Conservation (phyloP, 176 grass and related monocot genomes). For the Ensete ventricosum region DNA sequence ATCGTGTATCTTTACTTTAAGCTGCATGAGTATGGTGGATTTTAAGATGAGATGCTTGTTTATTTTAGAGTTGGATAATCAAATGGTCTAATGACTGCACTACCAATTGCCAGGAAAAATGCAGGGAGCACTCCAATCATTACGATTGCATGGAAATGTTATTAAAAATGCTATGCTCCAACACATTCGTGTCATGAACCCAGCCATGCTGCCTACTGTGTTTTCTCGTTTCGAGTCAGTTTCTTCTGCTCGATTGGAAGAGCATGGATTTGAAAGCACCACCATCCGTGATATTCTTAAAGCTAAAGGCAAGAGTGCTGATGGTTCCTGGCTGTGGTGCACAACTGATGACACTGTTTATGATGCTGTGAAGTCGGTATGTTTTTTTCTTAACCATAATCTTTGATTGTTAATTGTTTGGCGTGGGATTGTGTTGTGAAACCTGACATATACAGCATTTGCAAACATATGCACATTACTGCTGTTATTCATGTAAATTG, state of each 20-base stretch:
- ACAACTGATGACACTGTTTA: slow-evolving; percentile 87
- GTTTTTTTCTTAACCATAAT: background rate
- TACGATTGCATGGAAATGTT: slow-evolving; percentile 45
- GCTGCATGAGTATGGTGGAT: too few relatives aligned
- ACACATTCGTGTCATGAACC: slow-evolving; percentile 38
- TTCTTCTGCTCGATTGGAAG: slow-evolving; percentile 58
- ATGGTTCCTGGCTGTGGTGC: slow-evolving; percentile 98
- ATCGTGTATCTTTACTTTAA: too few relatives aligned
- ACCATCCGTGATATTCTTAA: slow-evolving; percentile 78
- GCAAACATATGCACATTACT: too few relatives aligned
- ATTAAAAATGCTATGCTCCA: slow-evolving; percentile 44
- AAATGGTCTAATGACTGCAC: background rate
- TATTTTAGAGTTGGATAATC: background rate
- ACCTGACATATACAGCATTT: too few relatives aligned
- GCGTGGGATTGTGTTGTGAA: too few relatives aligned
- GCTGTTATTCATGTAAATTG: too few relatives aligned
- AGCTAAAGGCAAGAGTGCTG: slow-evolving; percentile 78
- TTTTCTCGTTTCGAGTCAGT: slow-evolving; percentile 55
- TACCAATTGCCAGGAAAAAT: slow-evolving; percentile 42
- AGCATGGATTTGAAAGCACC: slow-evolving; percentile 75
- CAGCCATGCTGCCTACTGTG: slow-evolving; percentile 33
- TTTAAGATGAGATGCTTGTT: too few relatives aligned
- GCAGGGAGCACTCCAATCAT: slow-evolving; percentile 54
- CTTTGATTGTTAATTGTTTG: background rate
- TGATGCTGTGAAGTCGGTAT: slow-evolving; percentile 94